Percentiles rank a stretch among this genome's conserved stretches.
Conservation (phyloP, 495 filamentous ascomycete species). For the Hypoxylon fuscum region DNA sequence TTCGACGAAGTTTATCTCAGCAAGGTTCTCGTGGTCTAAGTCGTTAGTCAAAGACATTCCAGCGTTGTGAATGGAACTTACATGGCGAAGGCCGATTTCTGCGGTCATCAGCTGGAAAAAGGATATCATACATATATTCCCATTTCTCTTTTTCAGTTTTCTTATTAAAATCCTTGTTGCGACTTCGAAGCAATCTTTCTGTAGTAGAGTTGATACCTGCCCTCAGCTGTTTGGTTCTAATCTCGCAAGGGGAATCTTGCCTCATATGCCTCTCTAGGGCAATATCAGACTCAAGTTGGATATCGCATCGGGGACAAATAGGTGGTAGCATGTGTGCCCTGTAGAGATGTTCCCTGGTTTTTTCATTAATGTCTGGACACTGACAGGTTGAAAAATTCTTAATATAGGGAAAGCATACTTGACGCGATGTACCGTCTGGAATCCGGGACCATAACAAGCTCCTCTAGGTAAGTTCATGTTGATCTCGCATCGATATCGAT, state of each 20-base stretch:
- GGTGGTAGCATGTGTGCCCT: conserved; percentile 10
- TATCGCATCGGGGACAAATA: conserved; percentile 12
- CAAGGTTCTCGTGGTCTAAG: neutral
- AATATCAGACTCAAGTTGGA: neutral
- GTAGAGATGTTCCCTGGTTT: conserved; percentile 3
- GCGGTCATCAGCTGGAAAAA: conserved; percentile 29
- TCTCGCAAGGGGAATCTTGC: conserved; percentile 16
- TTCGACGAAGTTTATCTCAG: neutral
- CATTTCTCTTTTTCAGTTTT: conserved; percentile 36
- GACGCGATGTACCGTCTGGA: neutral
- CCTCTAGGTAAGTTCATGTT: neutral
- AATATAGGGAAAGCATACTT: neutral
- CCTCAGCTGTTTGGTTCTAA: conserved; percentile 1
- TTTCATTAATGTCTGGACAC: neutral
- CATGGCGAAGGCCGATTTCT: conserved; percentile 2
- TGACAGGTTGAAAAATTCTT: neutral
- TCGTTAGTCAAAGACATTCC: neutral
- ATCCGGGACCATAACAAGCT: conserved; percentile 5
- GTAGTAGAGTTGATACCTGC: conserved; percentile 28
- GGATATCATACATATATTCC: conserved; percentile 22
- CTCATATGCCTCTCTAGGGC: conserved; percentile 21
- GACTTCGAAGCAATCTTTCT: conserved; percentile 16
- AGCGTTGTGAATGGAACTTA: neutral
- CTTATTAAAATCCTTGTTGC: conserved; percentile 21
- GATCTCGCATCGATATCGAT: neutral